phyloP scores from a whole-genome alignment of 73 alveolate genomes.

The Tetrahymena borealis region DNA sequence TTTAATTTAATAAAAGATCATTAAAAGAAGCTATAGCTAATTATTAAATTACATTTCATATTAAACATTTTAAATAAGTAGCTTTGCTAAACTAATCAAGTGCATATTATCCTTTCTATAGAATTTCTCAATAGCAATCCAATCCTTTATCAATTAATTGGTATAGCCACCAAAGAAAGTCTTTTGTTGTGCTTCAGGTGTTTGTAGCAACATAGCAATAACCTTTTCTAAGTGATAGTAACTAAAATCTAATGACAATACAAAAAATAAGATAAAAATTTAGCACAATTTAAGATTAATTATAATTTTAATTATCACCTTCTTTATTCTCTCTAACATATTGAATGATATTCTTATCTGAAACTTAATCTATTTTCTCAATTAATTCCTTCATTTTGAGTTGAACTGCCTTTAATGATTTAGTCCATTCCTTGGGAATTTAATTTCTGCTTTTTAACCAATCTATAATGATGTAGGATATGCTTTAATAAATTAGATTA shows the following conservation, averaged over 20 bases:
- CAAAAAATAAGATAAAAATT: not conserved
- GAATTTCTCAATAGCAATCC: not conserved
- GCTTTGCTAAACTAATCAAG: not conserved
- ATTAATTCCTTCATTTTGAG: not conserved
- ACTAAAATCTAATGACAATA: not conserved
- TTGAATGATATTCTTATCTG: not conserved
- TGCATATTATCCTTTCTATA: not conserved
- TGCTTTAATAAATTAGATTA: not conserved
- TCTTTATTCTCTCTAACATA: not conserved
- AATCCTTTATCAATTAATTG: not conserved
- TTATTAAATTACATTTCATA: not conserved
- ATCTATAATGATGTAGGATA: not conserved
- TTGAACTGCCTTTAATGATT: not conserved
- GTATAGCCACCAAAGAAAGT: not conserved
- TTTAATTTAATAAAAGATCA: too few species aligned
- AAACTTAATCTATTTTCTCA: not conserved
- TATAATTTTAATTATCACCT: not conserved
- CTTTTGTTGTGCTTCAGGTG: not conserved
- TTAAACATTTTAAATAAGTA: not conserved
- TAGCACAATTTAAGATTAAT: not conserved
- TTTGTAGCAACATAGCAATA: not conserved
- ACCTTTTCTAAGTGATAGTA: not conserved
- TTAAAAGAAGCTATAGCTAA: not conserved
- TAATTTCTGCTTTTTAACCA: not conserved
- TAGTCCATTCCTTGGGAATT: not conserved